phyloP scores from a whole-genome alignment of 805 yeast species.

The Candida ficus region DNA sequence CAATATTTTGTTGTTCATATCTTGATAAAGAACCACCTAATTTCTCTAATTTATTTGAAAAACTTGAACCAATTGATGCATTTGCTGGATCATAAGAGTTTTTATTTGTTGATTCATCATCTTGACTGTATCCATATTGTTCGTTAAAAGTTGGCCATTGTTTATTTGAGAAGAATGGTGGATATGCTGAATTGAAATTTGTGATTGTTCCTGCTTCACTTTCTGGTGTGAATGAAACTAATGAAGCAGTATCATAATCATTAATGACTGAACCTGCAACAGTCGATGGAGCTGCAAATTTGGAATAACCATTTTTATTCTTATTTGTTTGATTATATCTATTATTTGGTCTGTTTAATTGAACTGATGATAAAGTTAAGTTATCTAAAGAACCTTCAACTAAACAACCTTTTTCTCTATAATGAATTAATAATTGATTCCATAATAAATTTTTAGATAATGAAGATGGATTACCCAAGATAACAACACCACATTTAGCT shows the following conservation, averaged over 20 bases:
- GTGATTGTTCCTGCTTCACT: conserved; percentile 12
- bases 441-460: conserved; percentile 67
- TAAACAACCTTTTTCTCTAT: conserved; percentile 76
- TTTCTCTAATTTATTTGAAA: conserved; percentile 28
- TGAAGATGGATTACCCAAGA: conserved; percentile 81
- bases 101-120: conserved; percentile 2
- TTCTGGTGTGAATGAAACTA: conserved; percentile 33
- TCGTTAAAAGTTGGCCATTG: conserved; percentile 25
- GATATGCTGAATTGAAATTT: conserved; percentile 10
- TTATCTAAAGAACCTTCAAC: conserved; percentile 88
- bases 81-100: conserved; percentile 15
- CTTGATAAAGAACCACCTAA: conserved; percentile 23
- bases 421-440: conserved; percentile 73
- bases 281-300: conserved; percentile 12
- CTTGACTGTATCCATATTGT: conserved; percentile 9
- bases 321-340: conserved; percentile 10
- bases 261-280: conserved; percentile 17
- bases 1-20: conserved; percentile 15
- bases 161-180: conserved; percentile 17
- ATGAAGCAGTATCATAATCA: conserved; percentile 34
- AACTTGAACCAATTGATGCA: conserved; percentile 29
- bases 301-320: conserved; percentile 1
- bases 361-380: conserved; percentile 66
- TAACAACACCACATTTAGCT: conserved; percentile 75
- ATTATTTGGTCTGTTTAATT: conserved; percentile 31